phyloP scores from a whole-genome alignment of 2,329 filamentous ascomycete species.

The Apiospora aurea region DNA sequence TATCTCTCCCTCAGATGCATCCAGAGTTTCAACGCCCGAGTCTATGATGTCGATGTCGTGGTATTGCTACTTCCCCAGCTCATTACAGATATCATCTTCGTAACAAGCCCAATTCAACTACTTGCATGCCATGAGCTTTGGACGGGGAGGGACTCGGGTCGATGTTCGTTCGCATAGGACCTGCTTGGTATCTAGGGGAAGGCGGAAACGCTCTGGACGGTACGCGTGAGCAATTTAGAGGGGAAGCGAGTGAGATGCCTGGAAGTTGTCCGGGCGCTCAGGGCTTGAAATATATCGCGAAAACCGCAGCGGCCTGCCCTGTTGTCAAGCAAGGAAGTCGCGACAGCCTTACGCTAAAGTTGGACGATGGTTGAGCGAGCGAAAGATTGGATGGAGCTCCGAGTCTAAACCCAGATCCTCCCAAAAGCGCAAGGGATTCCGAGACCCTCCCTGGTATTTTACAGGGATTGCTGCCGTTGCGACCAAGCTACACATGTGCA shows the following conservation, averaged over 20 bases:
- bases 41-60: neutral
- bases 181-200: neutral
- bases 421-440: constrained; percentile 10
- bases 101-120: neutral
- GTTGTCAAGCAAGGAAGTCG: constrained; percentile 23
- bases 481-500: neutral
- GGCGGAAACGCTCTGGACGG: neutral
- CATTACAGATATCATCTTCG: constrained; percentile 19
- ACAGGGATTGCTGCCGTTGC: constrained; percentile 16
- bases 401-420: constrained; percentile 19
- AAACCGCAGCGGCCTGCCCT: constrained; percentile 5
- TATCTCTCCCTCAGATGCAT: neutral
- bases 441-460: neutral
- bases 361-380: constrained; percentile 1
- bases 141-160: neutral
- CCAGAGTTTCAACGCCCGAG: neutral
- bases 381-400: constrained; percentile 23
- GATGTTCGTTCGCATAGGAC: constrained; percentile 5
- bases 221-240: neutral
- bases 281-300: constrained; percentile 13
- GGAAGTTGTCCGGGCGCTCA: constrained; percentile 10
- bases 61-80: constrained; percentile 21
- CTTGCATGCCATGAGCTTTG: constrained; percentile 13
- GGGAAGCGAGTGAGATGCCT: neutral
- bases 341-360: constrained; percentile 29